Base-by-base conservation (phyloP, 2,329 filamentous ascomycete genomes). In the Metarhizium rileyi region DNA sequence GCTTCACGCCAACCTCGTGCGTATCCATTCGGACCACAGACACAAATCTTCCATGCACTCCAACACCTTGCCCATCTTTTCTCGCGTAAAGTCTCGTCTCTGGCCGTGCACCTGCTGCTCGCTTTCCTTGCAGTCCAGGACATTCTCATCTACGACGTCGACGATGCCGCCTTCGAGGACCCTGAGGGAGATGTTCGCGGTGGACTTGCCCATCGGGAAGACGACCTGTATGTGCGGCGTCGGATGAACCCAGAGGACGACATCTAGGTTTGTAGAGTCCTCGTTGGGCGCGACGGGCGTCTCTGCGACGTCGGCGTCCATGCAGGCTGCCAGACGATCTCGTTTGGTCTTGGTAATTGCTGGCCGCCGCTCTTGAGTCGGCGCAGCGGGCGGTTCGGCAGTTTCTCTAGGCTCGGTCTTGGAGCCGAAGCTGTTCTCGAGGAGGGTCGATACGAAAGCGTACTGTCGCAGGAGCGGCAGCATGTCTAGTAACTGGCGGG, bases 381-480 rank as follows among this genome's bases (percentile, higher is more conserved):
- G n/a, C n/a, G n/a, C 44, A 26, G 36, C 4, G 22, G 26, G 52
- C 44, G 47, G 50, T 9, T 55, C 36, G 7, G 16, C 35, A 3
- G 38, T 22, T n/a, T 22, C 20, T 3, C 50, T 22, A 55, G 42
- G 23, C 36, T 12, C 50, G 6, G 59, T 63, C 43, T 61, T 63
- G 4, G 66, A 60, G 33, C 70, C 71, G 58, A 88, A 86, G 50
- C 76, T 80, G 46, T 77, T 79, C 49, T 75, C 69, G 3, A 91
- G 71, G 2, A 93, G 65, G 0, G 73, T 78, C 1, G 80, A 80
- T 4, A 88, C 70, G 55, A 86, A 81, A 0, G 84, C 84, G 60
- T 88, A 93, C 62, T 93, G 87, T 14, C 88, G 75, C 16, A 93
- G 70, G 4, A 76, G 71, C 0, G 87, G 86, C n/a, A 94, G 72